phyloP scores from a whole-genome alignment of 176 grass and related monocot species.

The maize (Zea mays) region Zm-B73-REFERENCE-NAM-5.0 NC_050100.1:190267001-190267500 shows the following conservation, averaged over 20 bases:
- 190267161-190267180: neutral
- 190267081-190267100: neutral
- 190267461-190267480: neutral
- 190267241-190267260: neutral
- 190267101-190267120: neutral
- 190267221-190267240: neutral
- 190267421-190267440: too few species aligned
- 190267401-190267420: too few species aligned
- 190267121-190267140: neutral
- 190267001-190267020: constrained; percentile 13
- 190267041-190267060: constrained; percentile 12
- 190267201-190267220: neutral
- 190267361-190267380: neutral
- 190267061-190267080: constrained; percentile 33
- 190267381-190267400: too few species aligned
- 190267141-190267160: neutral
- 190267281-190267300: neutral
- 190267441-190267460: neutral
- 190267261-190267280: neutral
- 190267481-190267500: too few species aligned
- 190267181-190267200: neutral
- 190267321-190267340: neutral
- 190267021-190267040: neutral
- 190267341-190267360: neutral
- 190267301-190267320: neutral